These are phyloP conservation scores for Gracilaria gracilis DNA, from an alignment of 23 red algal species.

Conservation along the genomic window DNA sequence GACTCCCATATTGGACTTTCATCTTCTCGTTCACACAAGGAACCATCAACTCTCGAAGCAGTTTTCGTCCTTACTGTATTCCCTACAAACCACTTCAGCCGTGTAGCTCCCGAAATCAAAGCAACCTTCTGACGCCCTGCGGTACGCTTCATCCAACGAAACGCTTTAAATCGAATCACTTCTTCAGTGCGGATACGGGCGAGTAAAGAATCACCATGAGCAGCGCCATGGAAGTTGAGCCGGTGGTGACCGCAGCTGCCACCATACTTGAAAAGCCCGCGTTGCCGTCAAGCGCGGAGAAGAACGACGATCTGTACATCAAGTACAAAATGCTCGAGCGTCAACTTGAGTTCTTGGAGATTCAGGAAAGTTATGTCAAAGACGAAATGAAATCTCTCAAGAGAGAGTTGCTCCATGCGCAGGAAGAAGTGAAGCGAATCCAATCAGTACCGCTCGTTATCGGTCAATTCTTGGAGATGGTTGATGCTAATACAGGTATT, in stretches of 20 bases:
- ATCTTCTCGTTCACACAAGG: neutral
- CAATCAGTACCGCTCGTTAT: slow-evolving; percentile 99
- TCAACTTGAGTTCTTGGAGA: slow-evolving; percentile 94
- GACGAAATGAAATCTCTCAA: slow-evolving; percentile 98
- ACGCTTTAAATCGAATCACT: too few relatives aligned
- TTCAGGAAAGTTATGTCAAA: slow-evolving; percentile 99
- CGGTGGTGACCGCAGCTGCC: neutral
- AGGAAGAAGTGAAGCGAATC: slow-evolving; percentile 99
- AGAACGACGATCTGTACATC: slow-evolving; percentile 88
- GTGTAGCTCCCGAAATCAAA: neutral
- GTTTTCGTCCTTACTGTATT: neutral
- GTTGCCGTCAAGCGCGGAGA: slow-evolving; percentile 7
- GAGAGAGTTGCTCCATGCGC: slow-evolving; percentile 90
- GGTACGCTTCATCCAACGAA: too few relatives aligned
- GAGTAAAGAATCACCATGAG: slow-evolving; percentile 19
- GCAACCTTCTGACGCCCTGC: too few relatives aligned
- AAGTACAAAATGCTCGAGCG: slow-evolving; percentile 84
- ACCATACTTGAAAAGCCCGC: slow-evolving; percentile 51
- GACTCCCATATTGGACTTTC: too few relatives aligned
- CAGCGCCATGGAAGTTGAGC: slow-evolving; percentile 71
- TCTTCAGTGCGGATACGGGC: neutral
- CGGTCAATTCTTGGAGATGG: slow-evolving; percentile 97
- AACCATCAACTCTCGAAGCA: neutral
- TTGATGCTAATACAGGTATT: slow-evolving; percentile 96
- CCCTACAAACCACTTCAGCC: neutral